Evolutionary conservation across 2,329 filamentous ascomycete species (phyloP).

Genomic region (Ascochyta pisi): DNA sequence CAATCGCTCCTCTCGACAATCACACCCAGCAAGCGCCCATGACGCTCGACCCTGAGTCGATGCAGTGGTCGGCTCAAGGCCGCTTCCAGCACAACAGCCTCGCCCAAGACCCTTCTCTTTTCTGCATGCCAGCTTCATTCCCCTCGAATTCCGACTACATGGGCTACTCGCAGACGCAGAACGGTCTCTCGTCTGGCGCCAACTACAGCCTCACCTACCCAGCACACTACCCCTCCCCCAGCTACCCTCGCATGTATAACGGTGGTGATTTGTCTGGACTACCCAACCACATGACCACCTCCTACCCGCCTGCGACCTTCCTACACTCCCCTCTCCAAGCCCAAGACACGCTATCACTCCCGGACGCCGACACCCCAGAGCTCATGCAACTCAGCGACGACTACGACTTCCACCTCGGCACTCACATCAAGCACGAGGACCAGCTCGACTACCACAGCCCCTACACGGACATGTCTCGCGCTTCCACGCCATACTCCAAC

Average conservation of each 20-base stretch:
- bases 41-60: slow-evolving; percentile 20
- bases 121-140: slow-evolving; percentile 21
- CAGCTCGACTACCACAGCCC: slow-evolving; percentile 26
- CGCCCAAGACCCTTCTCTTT: slow-evolving; percentile 20
- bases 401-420: slow-evolving; percentile 28
- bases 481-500: slow-evolving; percentile 31
- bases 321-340: slow-evolving; percentile 38
- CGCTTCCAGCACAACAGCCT: slow-evolving; percentile 20
- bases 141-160: slow-evolving; percentile 8
- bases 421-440: slow-evolving; percentile 28
- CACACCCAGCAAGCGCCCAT: slow-evolving; percentile 17
- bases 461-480: slow-evolving; percentile 31
- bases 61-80: slow-evolving; percentile 33
- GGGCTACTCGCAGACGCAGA: slow-evolving; percentile 22
- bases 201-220: slow-evolving; percentile 34
- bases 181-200: slow-evolving; percentile 30
- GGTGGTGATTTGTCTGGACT: slow-evolving; percentile 23
- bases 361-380: slow-evolving; percentile 27
- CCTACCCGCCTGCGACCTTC: slow-evolving; percentile 43
- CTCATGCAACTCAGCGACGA: slow-evolving; percentile 36
- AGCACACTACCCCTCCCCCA: slow-evolving; percentile 19
- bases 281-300: slow-evolving; percentile 22
- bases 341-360: slow-evolving; percentile 29
- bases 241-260: slow-evolving; percentile 35
- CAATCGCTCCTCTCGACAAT: slow-evolving; percentile 17